These are phyloP conservation scores for Candida ponderosae DNA, from an alignment of 805 yeast species.

Conservation along the genomic window DNA sequence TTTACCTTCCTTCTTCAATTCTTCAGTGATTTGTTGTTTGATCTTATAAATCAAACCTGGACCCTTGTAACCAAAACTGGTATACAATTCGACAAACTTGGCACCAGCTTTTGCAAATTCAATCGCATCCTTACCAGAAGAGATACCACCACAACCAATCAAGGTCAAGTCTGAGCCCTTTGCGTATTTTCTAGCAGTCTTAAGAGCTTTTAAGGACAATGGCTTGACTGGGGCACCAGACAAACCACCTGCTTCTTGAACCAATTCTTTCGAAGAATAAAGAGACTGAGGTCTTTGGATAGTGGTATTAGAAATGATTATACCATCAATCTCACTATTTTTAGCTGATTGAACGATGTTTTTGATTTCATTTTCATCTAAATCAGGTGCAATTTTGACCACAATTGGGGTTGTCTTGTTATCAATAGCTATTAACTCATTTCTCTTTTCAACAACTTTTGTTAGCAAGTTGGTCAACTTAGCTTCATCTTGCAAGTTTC, in stretches of 20 bases:
- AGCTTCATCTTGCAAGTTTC: slow-evolving; percentile 74
- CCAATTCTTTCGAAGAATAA: slow-evolving; percentile 38
- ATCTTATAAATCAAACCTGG: slow-evolving; percentile 71
- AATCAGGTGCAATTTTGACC: slow-evolving; percentile 92
- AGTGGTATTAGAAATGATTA: slow-evolving; percentile 88
- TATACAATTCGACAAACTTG: slow-evolving; percentile 76
- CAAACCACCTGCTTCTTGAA: slow-evolving; percentile 72
- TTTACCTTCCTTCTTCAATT: slow-evolving; percentile 64
- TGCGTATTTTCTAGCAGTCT: slow-evolving; percentile 63
- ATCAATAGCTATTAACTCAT: slow-evolving; percentile 35
- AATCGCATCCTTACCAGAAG: slow-evolving; percentile 79
- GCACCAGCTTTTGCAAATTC: slow-evolving; percentile 95
- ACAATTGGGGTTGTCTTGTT: slow-evolving; percentile 63
- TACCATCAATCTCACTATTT: slow-evolving; percentile 77
- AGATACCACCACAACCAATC: slow-evolving; percentile 92
- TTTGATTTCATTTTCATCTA: slow-evolving; percentile 69
- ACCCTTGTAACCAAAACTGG: slow-evolving; percentile 88
- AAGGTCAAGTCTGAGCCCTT: slow-evolving; percentile 68
- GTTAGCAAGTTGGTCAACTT: slow-evolving; percentile 62
- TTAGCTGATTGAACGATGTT: slow-evolving; percentile 80
- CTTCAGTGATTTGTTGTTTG: slow-evolving; percentile 48
- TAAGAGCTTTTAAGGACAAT: slow-evolving; percentile 62
- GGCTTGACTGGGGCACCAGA: slow-evolving; percentile 92
- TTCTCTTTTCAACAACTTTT: slow-evolving; percentile 64
- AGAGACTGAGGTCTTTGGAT: slow-evolving; percentile 68